Evolutionary conservation across 108 stramenopile species (phyloP).

Genomic region (Nitzschia sp.): DNA sequence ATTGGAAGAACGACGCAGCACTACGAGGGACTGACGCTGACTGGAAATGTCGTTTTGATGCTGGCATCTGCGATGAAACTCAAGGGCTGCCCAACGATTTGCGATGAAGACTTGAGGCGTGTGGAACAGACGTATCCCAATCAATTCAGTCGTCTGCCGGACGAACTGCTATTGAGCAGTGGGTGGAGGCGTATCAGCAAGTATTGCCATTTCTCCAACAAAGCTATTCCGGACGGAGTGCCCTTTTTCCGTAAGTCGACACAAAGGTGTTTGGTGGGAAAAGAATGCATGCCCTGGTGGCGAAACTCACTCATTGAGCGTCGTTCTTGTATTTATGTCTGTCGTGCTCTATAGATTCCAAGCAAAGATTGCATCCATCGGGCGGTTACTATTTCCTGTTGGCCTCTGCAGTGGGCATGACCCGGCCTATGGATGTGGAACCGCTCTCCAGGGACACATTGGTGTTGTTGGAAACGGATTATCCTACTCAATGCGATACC

Average conservation of each 20-base stretch:
- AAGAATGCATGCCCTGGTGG: no score
- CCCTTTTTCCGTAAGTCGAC: slow-evolving; percentile 63
- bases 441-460: slow-evolving; percentile 79
- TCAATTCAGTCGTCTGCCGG: slow-evolving; percentile 82
- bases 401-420: slow-evolving; percentile 80
- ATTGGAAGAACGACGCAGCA: slow-evolving; percentile 82
- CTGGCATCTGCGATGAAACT: slow-evolving; percentile 86
- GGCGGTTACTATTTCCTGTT: slow-evolving; percentile 87
- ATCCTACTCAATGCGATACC: slow-evolving; percentile 72
- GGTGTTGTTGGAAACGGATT: slow-evolving; percentile 84
- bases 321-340: neutral
- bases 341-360: slow-evolving; percentile 59
- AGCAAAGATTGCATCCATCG: slow-evolving; percentile 72
- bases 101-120: slow-evolving; percentile 86
- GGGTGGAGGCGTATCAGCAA: slow-evolving; percentile 86
- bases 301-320: no score
- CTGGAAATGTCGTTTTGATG: slow-evolving; percentile 86
- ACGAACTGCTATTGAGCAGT: slow-evolving; percentile 75
- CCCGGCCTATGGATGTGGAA: slow-evolving; percentile 82
- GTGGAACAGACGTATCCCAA: slow-evolving; percentile 88
- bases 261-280: neutral
- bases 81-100: slow-evolving; percentile 90
- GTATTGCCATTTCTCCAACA: slow-evolving; percentile 86
- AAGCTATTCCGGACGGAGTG: slow-evolving; percentile 70
- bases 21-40: slow-evolving; percentile 85